A percentile compares a stretch with the other conserved stretches of the same genome.
These are phyloP conservation scores for Ambrosiella xylebori DNA, from an alignment of 2,329 filamentous ascomycete genomes.

Conservation along the genomic window DNA sequence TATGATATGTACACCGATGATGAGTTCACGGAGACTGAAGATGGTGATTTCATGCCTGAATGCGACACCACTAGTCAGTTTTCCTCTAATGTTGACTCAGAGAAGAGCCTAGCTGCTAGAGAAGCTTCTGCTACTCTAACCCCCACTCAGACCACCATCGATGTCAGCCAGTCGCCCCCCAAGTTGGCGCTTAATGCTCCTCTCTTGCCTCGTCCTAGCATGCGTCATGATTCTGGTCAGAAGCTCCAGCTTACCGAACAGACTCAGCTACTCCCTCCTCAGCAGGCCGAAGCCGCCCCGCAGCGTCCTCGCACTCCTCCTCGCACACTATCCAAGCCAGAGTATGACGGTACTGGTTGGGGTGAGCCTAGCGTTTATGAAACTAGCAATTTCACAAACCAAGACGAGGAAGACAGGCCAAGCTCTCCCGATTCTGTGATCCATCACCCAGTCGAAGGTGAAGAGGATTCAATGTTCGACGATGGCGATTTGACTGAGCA, in stretches of 20 bases:
- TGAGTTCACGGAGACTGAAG: constrained; percentile 30
- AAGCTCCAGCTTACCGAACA: background rate
- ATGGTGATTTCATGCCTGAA: constrained; percentile 17
- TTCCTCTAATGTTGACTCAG: constrained; percentile 17
- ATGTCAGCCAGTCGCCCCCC: constrained; percentile 11
- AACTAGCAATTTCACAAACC: constrained; percentile 15
- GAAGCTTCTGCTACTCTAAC: constrained; percentile 9
- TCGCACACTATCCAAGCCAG: constrained; percentile 34
- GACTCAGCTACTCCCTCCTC: background rate
- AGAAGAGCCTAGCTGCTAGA: constrained; percentile 19
- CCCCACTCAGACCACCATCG: constrained; percentile 11
- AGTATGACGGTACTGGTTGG: constrained; percentile 47
- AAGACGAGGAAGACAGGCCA: constrained; percentile 39
- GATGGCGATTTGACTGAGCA: constrained; percentile 21
- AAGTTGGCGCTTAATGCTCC: constrained; percentile 16
- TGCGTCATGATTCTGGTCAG: constrained; percentile 2
- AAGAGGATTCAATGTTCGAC: constrained; percentile 17
- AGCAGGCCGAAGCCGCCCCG: background rate
- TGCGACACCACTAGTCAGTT: constrained; percentile 19
- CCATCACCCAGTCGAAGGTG: constrained; percentile 46
- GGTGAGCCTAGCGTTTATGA: constrained; percentile 30
- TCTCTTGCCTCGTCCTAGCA: constrained; percentile 17
- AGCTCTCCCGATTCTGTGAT: constrained; percentile 83
- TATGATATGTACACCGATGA: constrained; percentile 24
- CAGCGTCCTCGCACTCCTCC: constrained; percentile 31